A percentile compares a stretch with the other conserved stretches of the same genome.
phyloP scores from a whole-genome alignment of 2,329 filamentous ascomycete species.

The Sclerotinia sclerotiorum region DNA sequence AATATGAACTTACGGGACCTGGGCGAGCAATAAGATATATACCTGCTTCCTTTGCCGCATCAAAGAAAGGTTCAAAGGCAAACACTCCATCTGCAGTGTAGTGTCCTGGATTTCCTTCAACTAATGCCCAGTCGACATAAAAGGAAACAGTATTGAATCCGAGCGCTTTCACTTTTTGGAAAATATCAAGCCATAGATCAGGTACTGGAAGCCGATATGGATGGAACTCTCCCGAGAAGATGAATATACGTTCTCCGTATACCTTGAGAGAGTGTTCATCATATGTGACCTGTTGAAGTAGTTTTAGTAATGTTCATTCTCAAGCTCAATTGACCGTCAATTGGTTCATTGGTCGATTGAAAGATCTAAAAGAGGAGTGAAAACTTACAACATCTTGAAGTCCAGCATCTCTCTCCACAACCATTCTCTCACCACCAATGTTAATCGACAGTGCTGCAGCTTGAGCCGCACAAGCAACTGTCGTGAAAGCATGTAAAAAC shows the following conservation, averaged over 20 bases:
- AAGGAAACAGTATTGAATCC: conserved; percentile 80
- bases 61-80: conserved; percentile 71
- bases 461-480: conserved; percentile 46
- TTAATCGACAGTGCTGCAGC: conserved; percentile 48
- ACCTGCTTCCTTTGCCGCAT: conserved; percentile 69
- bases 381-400: conserved; percentile 56
- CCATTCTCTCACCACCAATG: conserved; percentile 48
- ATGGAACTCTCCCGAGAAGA: conserved; percentile 65
- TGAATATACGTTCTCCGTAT: conserved; percentile 59
- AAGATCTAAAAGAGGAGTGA: background rate
- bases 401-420: conserved; percentile 50
- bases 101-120: conserved; percentile 70
- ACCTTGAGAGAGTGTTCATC: conserved; percentile 63
- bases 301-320: background rate
- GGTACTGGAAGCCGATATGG: conserved; percentile 62
- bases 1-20: conserved; percentile 33
- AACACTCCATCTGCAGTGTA: conserved; percentile 73
- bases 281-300: conserved; percentile 52
- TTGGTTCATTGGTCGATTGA: background rate
- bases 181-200: conserved; percentile 66
- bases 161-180: conserved; percentile 79
- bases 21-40: conserved; percentile 69
- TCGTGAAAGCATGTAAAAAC: conserved; percentile 40
- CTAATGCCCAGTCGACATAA: conserved; percentile 75
- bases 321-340: background rate